Evolutionary conservation across 2,329 filamentous ascomycete species (phyloP), one percentile per base, ranked within the genome.

Genomic region (Apiospora arundinis): DNA sequence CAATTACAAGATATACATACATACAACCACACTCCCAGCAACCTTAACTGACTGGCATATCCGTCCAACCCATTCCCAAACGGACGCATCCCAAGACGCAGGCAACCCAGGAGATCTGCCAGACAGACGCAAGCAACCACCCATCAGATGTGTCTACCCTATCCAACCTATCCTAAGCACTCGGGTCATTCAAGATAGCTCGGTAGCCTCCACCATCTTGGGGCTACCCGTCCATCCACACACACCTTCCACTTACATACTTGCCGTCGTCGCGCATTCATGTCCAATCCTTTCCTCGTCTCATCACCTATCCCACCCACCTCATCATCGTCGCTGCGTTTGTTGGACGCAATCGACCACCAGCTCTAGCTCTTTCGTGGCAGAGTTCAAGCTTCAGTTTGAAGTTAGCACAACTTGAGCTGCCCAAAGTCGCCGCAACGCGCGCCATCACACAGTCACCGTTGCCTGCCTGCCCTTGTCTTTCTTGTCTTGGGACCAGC

Each of bases 201-300:
- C 69, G 71, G 60, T 74, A 73, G 70, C 73, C 73, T 71, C 72
- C 72, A 74, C 74, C 75, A 74, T 72, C 74, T 76, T 56, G 73
- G 73, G 72, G 73, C 75, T 77, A 74, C 75, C 76, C 74, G 76
- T 76, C 75, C 75, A 78, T 78, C 77, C 76, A 77, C 71, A 74
- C 74, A 74, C 69, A 69, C 69, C 44, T 63, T 71, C 65, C 70
- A 71, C 68, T 67, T 71, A 70, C 71, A 69, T 66, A 71, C 63
- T 65, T 73, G 70, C 71, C 72, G 72, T 72, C 69, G 65, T 46
- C 68, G 69, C 69, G 69, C 71, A 72, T 44, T 67, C 71, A 67
- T 23, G 42, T 48, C 68, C 67, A 48, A 45, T 70, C 69, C 63
- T 67, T 67, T 68, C 68, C 70, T 68, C 71, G 71, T 70, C 52